These are phyloP conservation scores for Rubia tinctorum DNA, from an alignment of 305 asterid genomes.

Conservation along the genomic window DNA sequence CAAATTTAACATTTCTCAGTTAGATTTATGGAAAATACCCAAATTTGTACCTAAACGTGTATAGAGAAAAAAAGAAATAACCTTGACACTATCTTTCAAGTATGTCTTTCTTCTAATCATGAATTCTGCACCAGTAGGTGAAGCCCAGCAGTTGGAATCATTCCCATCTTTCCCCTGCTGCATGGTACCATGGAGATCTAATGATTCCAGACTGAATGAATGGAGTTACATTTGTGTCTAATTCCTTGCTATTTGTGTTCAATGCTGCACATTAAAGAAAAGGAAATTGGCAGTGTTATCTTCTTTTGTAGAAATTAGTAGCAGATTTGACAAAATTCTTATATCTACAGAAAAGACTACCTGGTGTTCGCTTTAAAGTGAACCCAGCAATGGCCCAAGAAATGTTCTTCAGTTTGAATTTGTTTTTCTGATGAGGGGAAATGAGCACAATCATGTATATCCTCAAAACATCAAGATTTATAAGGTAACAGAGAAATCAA, in stretches of 20 bases:
- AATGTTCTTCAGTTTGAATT: slow-evolving; percentile 67
- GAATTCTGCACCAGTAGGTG: slow-evolving; percentile 91
- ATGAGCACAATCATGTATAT: slow-evolving; percentile 4
- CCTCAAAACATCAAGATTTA: neutral
- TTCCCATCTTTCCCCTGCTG: slow-evolving; percentile 64
- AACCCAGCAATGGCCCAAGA: slow-evolving; percentile 88
- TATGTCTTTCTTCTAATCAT: slow-evolving; percentile 95
- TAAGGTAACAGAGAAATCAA: slow-evolving; percentile 12
- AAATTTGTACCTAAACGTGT: neutral
- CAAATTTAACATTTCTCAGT: neutral
- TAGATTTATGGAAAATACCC: too few species aligned
- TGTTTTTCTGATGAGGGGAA: slow-evolving; percentile 46
- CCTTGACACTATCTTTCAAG: slow-evolving; percentile 86
- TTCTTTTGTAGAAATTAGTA: slow-evolving; percentile 5
- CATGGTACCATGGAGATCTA: slow-evolving; percentile 75
- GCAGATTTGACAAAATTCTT: slow-evolving; percentile 6
- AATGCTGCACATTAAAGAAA: slow-evolving; percentile 35
- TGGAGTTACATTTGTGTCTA: slow-evolving; percentile 46
- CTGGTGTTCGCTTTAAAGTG: slow-evolving; percentile 48
- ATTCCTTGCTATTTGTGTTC: slow-evolving; percentile 44
- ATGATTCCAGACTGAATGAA: slow-evolving; percentile 51
- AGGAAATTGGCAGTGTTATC: neutral
- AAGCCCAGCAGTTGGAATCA: slow-evolving; percentile 86
- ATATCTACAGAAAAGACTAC: slow-evolving; percentile 34
- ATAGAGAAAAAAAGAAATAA: slow-evolving; percentile 23